Evolutionary conservation across 257 asterid genomes (phyloP).

Genomic region (Nicotiana paniculata): DNA sequence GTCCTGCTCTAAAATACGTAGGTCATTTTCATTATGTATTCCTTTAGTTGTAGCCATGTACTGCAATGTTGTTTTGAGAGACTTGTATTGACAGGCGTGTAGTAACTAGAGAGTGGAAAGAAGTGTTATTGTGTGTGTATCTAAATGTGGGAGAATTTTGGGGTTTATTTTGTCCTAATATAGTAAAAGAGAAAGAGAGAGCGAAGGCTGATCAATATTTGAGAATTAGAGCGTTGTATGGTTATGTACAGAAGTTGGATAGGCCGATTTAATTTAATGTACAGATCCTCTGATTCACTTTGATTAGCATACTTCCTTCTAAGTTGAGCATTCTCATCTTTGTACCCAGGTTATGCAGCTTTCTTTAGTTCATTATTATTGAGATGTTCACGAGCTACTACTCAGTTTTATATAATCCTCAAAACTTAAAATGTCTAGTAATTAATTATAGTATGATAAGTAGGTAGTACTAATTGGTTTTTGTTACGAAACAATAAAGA

Average conservation of each 20-base stretch:
- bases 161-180: background rate
- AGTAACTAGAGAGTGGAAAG: background rate
- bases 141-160: background rate
- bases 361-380: background rate
- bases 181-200: background rate
- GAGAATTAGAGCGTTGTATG: background rate
- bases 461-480: background rate
- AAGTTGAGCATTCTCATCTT: constrained; percentile 1
- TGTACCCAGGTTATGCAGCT: constrained; percentile 13
- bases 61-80: background rate
- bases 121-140: background rate
- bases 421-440: background rate
- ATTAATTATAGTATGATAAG: background rate
- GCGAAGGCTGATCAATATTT: background rate
- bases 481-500: no score
- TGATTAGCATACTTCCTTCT: background rate
- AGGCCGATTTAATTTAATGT: constrained; percentile 3
- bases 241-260: constrained; percentile 6
- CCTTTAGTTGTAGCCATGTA: background rate
- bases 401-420: background rate
- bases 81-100: background rate
- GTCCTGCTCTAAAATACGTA: background rate
- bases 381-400: background rate
- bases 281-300: constrained; percentile 4
- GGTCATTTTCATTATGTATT: background rate